Evolutionary conservation across 495 filamentous ascomycete species (phyloP), one percentile per base, ranked within the genome.

Genomic region (Neurospora sp.): DNA sequence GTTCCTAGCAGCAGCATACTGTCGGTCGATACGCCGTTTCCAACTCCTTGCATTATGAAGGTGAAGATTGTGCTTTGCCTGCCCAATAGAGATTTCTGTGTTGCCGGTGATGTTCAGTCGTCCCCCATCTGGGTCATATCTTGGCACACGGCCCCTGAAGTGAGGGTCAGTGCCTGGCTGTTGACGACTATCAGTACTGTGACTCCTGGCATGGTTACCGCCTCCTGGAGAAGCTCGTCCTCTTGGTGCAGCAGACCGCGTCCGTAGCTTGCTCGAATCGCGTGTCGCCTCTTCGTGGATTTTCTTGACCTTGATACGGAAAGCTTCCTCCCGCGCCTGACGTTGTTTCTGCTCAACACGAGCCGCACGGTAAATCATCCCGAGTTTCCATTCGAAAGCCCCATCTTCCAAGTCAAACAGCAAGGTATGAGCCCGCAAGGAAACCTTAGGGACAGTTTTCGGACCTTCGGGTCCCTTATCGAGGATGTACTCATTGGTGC

Each of bases 331-430:
- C 35, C 96, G 88, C 14, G 94, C 95, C 73, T 94, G 82, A 16
- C 96, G 88, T 78, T 98, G 95, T 78, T 89, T 88, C 82, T 98
- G 93, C 77, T 99, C 96, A 69, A 93, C 84, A 31, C 97, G 83
- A 3, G 96, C 96, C 27, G 91, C 87, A 7, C 95, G 90, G 76
- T 98, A 98, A 68, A 98, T 99, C 75, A 91, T 88, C 1, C 93
- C 92, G 27, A 99, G 86, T 77, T 97, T 97, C 91, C 94, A 98
- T 79, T 99, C 96, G 78, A 99, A 99, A 1, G 93, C 91, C 70
- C 96, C 94, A 80, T 99, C 96, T 81, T 99, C 96, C 68, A 99
- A 83, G 73, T 97, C 93, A 72, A 98, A 93, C 31, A 97, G 82
- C 10, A 98, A 80, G 0, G 90, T 92, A 78, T 91, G 94, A 69